Conservation (phyloP, 495 filamentous ascomycete species). For the Geopyxis carbonaria region DNA sequence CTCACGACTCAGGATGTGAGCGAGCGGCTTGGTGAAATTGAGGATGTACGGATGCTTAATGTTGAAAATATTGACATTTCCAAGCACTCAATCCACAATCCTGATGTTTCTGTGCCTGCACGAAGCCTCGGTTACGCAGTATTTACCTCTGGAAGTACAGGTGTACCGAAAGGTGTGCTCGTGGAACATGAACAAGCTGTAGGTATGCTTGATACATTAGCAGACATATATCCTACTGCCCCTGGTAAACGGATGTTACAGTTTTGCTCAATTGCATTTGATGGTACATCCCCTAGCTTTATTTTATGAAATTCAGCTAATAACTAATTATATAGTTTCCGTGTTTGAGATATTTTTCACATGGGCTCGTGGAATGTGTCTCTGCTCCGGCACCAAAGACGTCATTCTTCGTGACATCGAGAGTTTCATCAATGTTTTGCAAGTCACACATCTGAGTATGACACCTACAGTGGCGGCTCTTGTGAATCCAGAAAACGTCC, state of each 20-base stretch:
- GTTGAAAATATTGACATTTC: slow-evolving; percentile 27
- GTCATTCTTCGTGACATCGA: slow-evolving; percentile 47
- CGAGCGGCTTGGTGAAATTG: slow-evolving; percentile 9
- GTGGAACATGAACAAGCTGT: slow-evolving; percentile 51
- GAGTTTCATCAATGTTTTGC: slow-evolving; percentile 35
- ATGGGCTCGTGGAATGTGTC: slow-evolving; percentile 53
- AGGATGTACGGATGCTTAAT: slow-evolving; percentile 18
- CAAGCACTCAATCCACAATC: slow-evolving; percentile 23
- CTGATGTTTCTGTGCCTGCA: slow-evolving; percentile 24
- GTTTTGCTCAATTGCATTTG: slow-evolving; percentile 56
- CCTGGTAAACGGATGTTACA: slow-evolving; percentile 42
- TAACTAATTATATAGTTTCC: slow-evolving; percentile 33
- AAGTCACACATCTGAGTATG: slow-evolving; percentile 57
- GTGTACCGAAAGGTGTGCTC: slow-evolving; percentile 50
- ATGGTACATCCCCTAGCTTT: slow-evolving; percentile 28
- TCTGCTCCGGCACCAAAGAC: slow-evolving; percentile 52
- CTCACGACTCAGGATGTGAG: slow-evolving; percentile 19
- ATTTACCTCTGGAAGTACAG: slow-evolving; percentile 50
- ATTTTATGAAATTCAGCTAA: background rate
- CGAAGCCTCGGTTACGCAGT: slow-evolving; percentile 39
- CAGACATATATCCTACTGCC: slow-evolving; percentile 38
- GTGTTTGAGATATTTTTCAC: slow-evolving; percentile 70
- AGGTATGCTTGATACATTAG: slow-evolving; percentile 46
- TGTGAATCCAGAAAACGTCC: slow-evolving; percentile 43
- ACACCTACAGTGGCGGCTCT: slow-evolving; percentile 61